Evolutionary conservation across 2,329 filamentous ascomycete species (phyloP).

Genomic region (Hymenoscyphus fructigenus): DNA sequence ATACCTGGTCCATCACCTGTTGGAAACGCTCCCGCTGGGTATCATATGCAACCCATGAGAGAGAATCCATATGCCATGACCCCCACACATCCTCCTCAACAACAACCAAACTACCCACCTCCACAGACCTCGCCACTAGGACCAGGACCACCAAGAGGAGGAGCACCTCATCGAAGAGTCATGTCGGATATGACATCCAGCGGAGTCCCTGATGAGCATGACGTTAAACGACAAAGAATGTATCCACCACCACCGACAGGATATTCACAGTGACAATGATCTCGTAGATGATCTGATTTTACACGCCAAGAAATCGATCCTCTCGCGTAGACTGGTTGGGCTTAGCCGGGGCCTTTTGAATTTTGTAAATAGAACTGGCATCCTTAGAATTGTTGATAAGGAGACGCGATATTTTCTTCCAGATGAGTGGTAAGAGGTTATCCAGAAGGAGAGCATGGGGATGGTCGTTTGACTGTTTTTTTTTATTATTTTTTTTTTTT

Average conservation of each 20-base stretch:
- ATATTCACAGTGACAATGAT: neutral
- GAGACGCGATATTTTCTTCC: too few relatives aligned
- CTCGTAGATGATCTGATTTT: neutral
- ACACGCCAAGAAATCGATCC: neutral
- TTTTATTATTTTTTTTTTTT: too few relatives aligned
- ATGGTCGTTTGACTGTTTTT: too few relatives aligned
- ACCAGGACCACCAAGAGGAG: slow-evolving; percentile 23
- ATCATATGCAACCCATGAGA: slow-evolving; percentile 32
- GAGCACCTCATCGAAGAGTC: slow-evolving; percentile 31
- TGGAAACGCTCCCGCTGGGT: slow-evolving; percentile 25
- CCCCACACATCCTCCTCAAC: slow-evolving; percentile 30
- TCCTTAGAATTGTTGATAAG: too few relatives aligned
- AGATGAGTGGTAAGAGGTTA: too few relatives aligned
- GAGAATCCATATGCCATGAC: slow-evolving; percentile 34
- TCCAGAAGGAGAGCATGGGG: too few relatives aligned
- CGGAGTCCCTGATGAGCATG: slow-evolving; percentile 28
- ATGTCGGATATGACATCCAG: slow-evolving; percentile 35
- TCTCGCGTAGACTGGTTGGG: too few relatives aligned
- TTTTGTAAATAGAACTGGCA: too few relatives aligned
- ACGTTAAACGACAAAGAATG: slow-evolving; percentile 37
- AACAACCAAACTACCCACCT: slow-evolving; percentile 23
- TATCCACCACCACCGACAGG: slow-evolving; percentile 22
- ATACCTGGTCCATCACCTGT: slow-evolving; percentile 34
- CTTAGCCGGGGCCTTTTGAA: too few relatives aligned
- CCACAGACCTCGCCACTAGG: slow-evolving; percentile 22